These are phyloP conservation scores for Mycogone perniciosa DNA, from an alignment of 2,329 filamentous ascomycete genomes.

Conservation along the genomic window DNA sequence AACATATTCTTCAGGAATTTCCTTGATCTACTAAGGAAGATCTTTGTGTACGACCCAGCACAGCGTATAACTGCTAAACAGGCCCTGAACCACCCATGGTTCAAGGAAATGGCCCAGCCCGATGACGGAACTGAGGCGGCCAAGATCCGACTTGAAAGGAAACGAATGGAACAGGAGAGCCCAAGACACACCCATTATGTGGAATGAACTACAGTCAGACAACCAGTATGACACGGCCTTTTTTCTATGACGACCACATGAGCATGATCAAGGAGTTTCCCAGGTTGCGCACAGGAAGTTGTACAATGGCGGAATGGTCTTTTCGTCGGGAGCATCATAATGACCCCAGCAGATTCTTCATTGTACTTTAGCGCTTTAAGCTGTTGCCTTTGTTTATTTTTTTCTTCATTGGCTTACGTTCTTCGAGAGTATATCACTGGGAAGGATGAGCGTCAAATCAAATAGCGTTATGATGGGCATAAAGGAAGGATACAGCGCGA, in stretches of 20 bases:
- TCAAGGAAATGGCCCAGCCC: constrained; percentile 55
- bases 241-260: constrained; percentile 23
- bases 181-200: constrained; percentile 18
- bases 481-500: constrained; percentile 17
- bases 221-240: constrained; percentile 10
- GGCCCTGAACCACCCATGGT: constrained; percentile 62
- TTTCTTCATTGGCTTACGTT: constrained; percentile 8
- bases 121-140: constrained; percentile 64
- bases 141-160: constrained; percentile 53
- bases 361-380: constrained; percentile 26
- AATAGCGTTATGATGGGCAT: constrained; percentile 18
- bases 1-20: constrained; percentile 57
- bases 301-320: constrained; percentile 10
- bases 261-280: constrained; percentile 28
- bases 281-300: constrained; percentile 15
- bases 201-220: constrained; percentile 20
- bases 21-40: constrained; percentile 57
- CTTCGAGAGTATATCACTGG: constrained; percentile 19
- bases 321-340: constrained; percentile 19
- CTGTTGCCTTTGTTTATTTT: constrained; percentile 14
- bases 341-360: constrained; percentile 20
- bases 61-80: constrained; percentile 61
- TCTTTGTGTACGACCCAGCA: constrained; percentile 61
- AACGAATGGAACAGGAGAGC: constrained; percentile 36
- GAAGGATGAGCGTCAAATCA: constrained; percentile 16